Base-by-base conservation (phyloP, 345 rosid species). In the Mallotus nudiflorus region DNA sequence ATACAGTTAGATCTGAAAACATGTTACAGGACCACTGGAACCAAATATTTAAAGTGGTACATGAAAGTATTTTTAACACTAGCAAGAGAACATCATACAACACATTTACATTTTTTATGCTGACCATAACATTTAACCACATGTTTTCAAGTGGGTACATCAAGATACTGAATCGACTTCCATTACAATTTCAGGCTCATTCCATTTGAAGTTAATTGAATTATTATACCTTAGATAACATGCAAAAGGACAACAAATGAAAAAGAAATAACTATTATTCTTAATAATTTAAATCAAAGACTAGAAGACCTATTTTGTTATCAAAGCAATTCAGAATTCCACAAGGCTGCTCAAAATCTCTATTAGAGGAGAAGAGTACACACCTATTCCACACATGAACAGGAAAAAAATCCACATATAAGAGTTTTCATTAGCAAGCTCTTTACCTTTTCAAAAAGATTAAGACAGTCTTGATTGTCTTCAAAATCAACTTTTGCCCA, bases 401-500 rank as follows among this genome's bases (percentile, higher is more conserved):
- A 67, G 9, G 31, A 35, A 57, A 6, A 13, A 12, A 67, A 45
- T 37, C 49, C 42, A 22, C 52, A 50, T 11, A 37, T 25, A 29
- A 49, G 16, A n/a, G 19, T 52, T 48, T 65, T 58, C 35, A 19
- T 51, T 15, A 4, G 35, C 42, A 24, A 8, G 25, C 29, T 28
- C 65, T 44, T 24, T 85, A 95, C 99, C 97, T 92, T 95, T 83
- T 95, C 99, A 79, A 95, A 95, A 74, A 95, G 99, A 82, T 88
- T 87, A 73, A 95, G 99, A 76, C 99, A 95, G 71, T 88, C 92
- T 79, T 95, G 97, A 76, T 95, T 95, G 82, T 95, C 99, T 73
- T 95, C 99, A 82, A 95, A 95, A 59, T 95, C 97, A 81, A 95
- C 97, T 79, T 85, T 90, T 25, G 97, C 80, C 99, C 99, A 92